Conservation (phyloP, 768 basidiomycete genomes). For the Boletus rubescentipes region DNA sequence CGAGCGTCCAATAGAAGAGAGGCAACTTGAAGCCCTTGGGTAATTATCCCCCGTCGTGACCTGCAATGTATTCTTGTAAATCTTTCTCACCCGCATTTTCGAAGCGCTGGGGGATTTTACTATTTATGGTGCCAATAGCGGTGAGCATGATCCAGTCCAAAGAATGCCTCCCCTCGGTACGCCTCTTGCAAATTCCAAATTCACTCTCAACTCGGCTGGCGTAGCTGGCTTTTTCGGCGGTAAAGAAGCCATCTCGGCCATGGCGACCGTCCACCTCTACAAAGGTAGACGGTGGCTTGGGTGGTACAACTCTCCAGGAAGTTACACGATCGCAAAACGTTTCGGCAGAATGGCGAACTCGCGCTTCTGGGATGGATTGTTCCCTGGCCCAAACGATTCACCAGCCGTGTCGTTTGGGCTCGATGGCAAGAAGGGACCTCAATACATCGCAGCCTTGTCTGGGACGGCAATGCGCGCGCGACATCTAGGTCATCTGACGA, state of each 20-base stretch:
- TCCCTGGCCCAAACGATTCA: constrained; percentile 29
- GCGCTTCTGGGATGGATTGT: constrained; percentile 34
- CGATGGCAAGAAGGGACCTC: constrained; percentile 29
- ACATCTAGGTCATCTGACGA: constrained; percentile 29
- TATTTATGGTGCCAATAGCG: not conserved
- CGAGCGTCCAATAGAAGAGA: not conserved
- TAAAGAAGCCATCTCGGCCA: constrained; percentile 36
- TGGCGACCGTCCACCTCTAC: constrained; percentile 34
- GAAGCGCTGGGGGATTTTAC: not conserved
- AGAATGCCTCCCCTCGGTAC: constrained; percentile 11
- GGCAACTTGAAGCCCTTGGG: no score
- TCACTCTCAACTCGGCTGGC: constrained; percentile 29
- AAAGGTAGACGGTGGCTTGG: constrained; percentile 33
- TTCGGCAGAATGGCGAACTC: constrained; percentile 34
- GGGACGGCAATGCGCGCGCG: constrained; percentile 28
- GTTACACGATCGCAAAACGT: constrained; percentile 31
- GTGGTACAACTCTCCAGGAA: constrained; percentile 38
- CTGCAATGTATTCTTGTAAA: not conserved
- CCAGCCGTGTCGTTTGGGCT: constrained; percentile 30
- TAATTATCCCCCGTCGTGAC: no score
- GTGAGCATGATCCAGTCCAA: not conserved
- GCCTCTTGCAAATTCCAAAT: constrained; percentile 10
- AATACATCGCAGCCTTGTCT: constrained; percentile 29
- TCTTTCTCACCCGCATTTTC: no score
- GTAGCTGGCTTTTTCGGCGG: constrained; percentile 39